phyloP scores from a whole-genome alignment of 768 basidiomycete species.

The Sistotremastrum suecicum region DNA sequence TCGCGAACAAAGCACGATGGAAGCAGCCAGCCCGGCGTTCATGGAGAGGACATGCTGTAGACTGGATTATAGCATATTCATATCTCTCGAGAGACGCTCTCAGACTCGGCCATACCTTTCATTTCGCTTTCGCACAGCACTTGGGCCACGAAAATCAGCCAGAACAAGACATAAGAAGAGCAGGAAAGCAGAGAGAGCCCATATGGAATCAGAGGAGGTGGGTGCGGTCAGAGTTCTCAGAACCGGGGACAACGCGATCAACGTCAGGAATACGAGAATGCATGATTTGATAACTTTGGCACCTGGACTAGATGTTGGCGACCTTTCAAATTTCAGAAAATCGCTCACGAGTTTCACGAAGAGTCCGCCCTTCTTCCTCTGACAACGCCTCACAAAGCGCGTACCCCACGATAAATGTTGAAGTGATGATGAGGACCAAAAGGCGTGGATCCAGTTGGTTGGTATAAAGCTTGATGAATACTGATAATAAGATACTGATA shows the following conservation, averaged over 20 bases:
- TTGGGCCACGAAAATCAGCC: slow-evolving; percentile 60
- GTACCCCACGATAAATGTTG: slow-evolving; percentile 48
- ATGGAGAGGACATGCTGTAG: slow-evolving; percentile 73
- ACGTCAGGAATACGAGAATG: slow-evolving; percentile 73
- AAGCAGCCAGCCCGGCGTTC: slow-evolving; percentile 86
- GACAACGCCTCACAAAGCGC: slow-evolving; percentile 34
- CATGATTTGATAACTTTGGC: slow-evolving; percentile 67
- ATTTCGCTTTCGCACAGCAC: slow-evolving; percentile 39
- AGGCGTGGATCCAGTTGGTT: slow-evolving; percentile 50
- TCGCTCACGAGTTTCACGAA: background rate
- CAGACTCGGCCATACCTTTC: slow-evolving; percentile 22
- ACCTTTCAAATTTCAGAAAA: background rate
- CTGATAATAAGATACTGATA: slow-evolving; percentile 67
- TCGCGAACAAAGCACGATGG: slow-evolving; percentile 86
- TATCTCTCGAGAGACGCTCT: slow-evolving; percentile 1
- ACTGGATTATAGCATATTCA: slow-evolving; percentile 23
- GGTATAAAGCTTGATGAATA: slow-evolving; percentile 62
- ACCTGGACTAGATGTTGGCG: slow-evolving; percentile 25
- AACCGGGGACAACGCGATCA: slow-evolving; percentile 85
- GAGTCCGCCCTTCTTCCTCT: background rate
- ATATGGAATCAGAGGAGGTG: slow-evolving; percentile 93
- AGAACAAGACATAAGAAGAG: slow-evolving; percentile 72
- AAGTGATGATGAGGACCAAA: slow-evolving; percentile 50
- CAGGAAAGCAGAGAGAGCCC: slow-evolving; percentile 81
- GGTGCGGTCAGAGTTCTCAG: slow-evolving; percentile 85